phyloP scores from a whole-genome alignment of 768 basidiomycete species.

The Leccinum fibrillosum region DNA sequence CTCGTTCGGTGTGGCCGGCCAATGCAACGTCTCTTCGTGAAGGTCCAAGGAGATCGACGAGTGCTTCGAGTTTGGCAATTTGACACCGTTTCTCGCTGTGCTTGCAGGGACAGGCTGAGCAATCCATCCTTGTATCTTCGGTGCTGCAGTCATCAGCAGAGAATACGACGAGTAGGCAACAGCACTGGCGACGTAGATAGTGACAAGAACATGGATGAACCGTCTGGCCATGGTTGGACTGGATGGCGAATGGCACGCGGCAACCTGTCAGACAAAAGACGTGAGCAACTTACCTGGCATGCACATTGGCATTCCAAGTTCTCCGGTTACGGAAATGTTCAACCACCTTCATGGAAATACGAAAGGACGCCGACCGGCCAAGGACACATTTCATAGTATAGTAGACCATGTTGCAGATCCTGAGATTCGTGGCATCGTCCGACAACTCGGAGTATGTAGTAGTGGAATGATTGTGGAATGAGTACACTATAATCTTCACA shows the following conservation, averaged over 20 bases:
- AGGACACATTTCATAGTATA: background rate
- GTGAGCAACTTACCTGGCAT: background rate
- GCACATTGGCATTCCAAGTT: slow-evolving; percentile 14
- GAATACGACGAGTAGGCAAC: slow-evolving; percentile 32
- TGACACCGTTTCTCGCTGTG: background rate
- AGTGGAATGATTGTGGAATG: background rate
- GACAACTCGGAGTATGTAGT: background rate
- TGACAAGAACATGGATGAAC: slow-evolving; percentile 13
- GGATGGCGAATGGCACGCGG: background rate
- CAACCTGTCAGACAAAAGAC: background rate
- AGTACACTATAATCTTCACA: background rate
- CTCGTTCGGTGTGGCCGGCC: slow-evolving; percentile 12
- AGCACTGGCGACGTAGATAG: slow-evolving; percentile 26
- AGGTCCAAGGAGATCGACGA: background rate
- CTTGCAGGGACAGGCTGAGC: background rate
- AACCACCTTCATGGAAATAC: background rate
- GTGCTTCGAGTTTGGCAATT: background rate
- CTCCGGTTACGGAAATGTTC: background rate
- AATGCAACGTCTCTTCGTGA: slow-evolving; percentile 20
- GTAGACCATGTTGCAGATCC: background rate
- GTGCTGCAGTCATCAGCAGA: slow-evolving; percentile 14
- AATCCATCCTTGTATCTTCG: slow-evolving; percentile 9
- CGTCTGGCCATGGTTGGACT: slow-evolving; percentile 9
- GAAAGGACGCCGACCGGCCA: background rate
- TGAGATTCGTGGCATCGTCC: background rate